These are phyloP conservation scores for Akanthomyces dipterigenus DNA, from an alignment of 2,329 filamentous ascomycete species.

Conservation along the genomic window DNA sequence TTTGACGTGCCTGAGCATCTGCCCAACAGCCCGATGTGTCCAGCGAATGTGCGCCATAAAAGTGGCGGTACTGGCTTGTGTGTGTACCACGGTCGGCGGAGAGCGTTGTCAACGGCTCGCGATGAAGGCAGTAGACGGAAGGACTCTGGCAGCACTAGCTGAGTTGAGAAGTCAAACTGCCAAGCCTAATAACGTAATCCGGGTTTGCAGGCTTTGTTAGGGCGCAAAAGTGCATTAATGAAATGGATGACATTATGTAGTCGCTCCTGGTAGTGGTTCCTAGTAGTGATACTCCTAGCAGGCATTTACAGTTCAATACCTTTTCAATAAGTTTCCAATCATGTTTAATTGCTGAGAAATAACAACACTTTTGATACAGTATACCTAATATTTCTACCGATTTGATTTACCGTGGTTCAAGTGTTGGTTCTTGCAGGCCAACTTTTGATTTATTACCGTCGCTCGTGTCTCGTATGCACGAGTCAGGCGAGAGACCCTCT, in stretches of 20 bases:
- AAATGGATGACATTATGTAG: background rate
- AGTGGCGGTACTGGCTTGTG: conserved; percentile 42
- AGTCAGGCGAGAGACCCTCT: no score
- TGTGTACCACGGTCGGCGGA: conserved; percentile 41
- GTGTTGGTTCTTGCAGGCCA: no score
- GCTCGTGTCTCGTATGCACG: no score
- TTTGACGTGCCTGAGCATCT: conserved; percentile 47
- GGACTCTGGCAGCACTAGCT: background rate
- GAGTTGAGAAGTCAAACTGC: background rate
- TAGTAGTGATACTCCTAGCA: conserved; percentile 1
- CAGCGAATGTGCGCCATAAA: conserved; percentile 37
- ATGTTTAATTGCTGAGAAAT: no score
- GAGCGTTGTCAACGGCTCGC: conserved; percentile 12
- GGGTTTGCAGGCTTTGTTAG: background rate
- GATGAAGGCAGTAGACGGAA: conserved; percentile 22
- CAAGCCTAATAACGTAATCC: no score
- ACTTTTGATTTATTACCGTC: no score
- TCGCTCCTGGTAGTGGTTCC: background rate
- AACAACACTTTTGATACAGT: no score
- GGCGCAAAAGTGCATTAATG: background rate
- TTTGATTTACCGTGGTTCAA: no score
- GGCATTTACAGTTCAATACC: background rate
- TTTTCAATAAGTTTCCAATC: background rate
- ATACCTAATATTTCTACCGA: no score
- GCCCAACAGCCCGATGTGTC: conserved; percentile 45